A percentile compares a stretch with the other conserved stretches of the same genome.
These are phyloP conservation scores for Arthrobotrys iridis DNA, from an alignment of 2,329 filamentous ascomycete species.

Conservation along the genomic window DNA sequence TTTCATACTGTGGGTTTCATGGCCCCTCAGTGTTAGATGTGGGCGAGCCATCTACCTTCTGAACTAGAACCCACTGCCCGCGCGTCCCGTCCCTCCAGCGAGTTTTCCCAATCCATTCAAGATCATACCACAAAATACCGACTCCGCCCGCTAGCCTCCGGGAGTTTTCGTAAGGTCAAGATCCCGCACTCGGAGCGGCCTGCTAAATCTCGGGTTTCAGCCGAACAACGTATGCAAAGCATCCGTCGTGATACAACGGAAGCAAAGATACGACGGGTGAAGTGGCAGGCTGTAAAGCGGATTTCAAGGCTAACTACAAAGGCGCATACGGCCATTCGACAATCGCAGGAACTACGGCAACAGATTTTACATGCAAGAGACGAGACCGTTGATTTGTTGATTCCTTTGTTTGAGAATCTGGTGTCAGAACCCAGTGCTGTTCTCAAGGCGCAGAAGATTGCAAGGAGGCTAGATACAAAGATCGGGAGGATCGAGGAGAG, in stretches of 20 bases:
- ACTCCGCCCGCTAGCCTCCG: slow-evolving; percentile 11
- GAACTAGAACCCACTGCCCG: slow-evolving; percentile 19
- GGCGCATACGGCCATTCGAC: slow-evolving; percentile 16
- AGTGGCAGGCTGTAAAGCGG: slow-evolving; percentile 19
- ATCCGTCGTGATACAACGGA: slow-evolving; percentile 26
- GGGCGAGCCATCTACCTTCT: slow-evolving; percentile 34
- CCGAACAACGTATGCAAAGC: slow-evolving; percentile 51
- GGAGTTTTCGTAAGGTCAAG: slow-evolving; percentile 14
- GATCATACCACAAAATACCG: slow-evolving; percentile 39
- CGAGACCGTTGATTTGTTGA: slow-evolving; percentile 41
- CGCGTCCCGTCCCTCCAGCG: slow-evolving; percentile 1
- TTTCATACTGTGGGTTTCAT: neutral
- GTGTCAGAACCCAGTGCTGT: slow-evolving; percentile 29
- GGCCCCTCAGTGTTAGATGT: slow-evolving; percentile 19
- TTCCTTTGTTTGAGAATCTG: slow-evolving; percentile 39
- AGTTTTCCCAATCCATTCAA: slow-evolving; percentile 32
- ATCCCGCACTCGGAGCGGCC: slow-evolving; percentile 38
- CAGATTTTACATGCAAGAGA: slow-evolving; percentile 34
- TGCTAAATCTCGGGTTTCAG: slow-evolving; percentile 1
- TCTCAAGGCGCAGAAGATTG: slow-evolving; percentile 26
- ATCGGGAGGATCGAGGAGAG: slow-evolving; percentile 22
- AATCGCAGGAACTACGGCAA: slow-evolving; percentile 33
- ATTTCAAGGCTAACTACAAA: slow-evolving; percentile 3
- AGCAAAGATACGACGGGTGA: slow-evolving; percentile 34
- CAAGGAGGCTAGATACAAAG: slow-evolving; percentile 19